Percentiles rank a stretch among this genome's conserved stretches.
phyloP scores from a whole-genome alignment of 202 grass and related monocot species.

The Zizania palustris region DNA sequence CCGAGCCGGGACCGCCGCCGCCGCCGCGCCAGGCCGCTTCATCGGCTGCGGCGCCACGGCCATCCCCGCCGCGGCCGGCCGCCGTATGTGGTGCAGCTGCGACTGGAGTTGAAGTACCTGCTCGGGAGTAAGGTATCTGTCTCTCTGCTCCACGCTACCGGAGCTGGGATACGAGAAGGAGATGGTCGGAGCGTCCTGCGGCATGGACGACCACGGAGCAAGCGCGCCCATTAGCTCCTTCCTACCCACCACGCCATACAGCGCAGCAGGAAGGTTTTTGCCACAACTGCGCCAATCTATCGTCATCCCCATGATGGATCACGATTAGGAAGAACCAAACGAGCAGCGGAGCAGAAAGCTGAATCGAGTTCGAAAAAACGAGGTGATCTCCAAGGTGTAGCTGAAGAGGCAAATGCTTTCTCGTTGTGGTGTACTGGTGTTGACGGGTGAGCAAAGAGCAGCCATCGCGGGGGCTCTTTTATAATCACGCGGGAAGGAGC shows the following conservation, averaged over 20 bases:
- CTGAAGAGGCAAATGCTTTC: slow-evolving; percentile 11
- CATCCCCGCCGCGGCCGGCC: slow-evolving; percentile 19
- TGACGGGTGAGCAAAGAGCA: slow-evolving; percentile 33
- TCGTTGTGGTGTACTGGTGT: neutral
- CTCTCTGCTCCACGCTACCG: slow-evolving; percentile 24
- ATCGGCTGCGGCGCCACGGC: slow-evolving; percentile 45
- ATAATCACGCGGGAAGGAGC: slow-evolving; percentile 40
- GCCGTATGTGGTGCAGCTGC: slow-evolving; percentile 45
- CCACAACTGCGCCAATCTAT: slow-evolving; percentile 50
- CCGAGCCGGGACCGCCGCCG: neutral
- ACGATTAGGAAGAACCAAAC: neutral
- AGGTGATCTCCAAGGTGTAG: neutral
- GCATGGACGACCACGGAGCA: slow-evolving; percentile 38
- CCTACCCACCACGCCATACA: slow-evolving; percentile 31
- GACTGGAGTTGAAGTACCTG: slow-evolving; percentile 47
- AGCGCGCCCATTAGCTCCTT: slow-evolving; percentile 60
- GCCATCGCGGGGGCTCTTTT: slow-evolving; percentile 49
- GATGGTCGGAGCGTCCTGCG: slow-evolving; percentile 31
- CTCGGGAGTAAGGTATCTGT: slow-evolving; percentile 32
- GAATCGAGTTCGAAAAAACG: neutral
- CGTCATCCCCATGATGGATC: slow-evolving; percentile 65
- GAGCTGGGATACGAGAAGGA: slow-evolving; percentile 44
- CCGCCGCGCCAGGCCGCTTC: slow-evolving; percentile 56
- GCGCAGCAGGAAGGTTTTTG: slow-evolving; percentile 26
- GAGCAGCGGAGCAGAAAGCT: neutral